A percentile compares a stretch with the other conserved stretches of the same genome.
Conservation (phyloP, 2,329 filamentous ascomycete genomes). For the Sporothrix pallida region DNA sequence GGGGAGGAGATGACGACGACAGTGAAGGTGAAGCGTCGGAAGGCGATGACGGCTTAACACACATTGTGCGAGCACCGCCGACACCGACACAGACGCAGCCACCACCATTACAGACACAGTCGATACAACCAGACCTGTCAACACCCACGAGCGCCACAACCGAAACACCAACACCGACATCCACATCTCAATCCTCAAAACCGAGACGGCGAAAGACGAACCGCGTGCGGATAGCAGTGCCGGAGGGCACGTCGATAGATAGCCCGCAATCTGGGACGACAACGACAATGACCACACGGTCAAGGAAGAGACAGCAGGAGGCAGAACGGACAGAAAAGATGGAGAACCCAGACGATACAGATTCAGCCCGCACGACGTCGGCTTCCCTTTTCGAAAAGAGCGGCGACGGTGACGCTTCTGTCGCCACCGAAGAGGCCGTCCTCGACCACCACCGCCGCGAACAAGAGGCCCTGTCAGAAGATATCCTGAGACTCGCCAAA, state of each 20-base stretch:
- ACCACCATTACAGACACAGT: neutral
- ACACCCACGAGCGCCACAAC: neutral
- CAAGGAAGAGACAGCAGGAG: neutral
- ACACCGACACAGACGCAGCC: neutral
- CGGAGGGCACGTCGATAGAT: slow-evolving; percentile 4
- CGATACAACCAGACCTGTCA: neutral
- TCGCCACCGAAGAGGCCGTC: slow-evolving; percentile 69
- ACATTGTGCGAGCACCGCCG: slow-evolving; percentile 60
- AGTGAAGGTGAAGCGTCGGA: slow-evolving; percentile 47
- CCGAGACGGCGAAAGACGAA: slow-evolving; percentile 15
- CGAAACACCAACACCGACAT: neutral
- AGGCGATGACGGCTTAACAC: slow-evolving; percentile 56
- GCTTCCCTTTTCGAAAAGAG: slow-evolving; percentile 35
- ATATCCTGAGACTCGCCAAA: slow-evolving; percentile 79
- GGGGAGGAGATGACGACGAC: slow-evolving; percentile 46
- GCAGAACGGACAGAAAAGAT: no score
- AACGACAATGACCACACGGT: slow-evolving; percentile 31
- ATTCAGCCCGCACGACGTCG: slow-evolving; percentile 36
- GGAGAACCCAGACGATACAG: no score
- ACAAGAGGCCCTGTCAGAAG: slow-evolving; percentile 81
- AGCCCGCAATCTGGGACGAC: slow-evolving; percentile 29
- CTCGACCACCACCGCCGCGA: slow-evolving; percentile 78
- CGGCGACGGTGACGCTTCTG: slow-evolving; percentile 38
- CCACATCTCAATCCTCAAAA: neutral
- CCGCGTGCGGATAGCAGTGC: slow-evolving; percentile 29